These are phyloP conservation scores for Globisporangium spiculum DNA, from an alignment of 352 stramenopile species.

Conservation along the genomic window DNA sequence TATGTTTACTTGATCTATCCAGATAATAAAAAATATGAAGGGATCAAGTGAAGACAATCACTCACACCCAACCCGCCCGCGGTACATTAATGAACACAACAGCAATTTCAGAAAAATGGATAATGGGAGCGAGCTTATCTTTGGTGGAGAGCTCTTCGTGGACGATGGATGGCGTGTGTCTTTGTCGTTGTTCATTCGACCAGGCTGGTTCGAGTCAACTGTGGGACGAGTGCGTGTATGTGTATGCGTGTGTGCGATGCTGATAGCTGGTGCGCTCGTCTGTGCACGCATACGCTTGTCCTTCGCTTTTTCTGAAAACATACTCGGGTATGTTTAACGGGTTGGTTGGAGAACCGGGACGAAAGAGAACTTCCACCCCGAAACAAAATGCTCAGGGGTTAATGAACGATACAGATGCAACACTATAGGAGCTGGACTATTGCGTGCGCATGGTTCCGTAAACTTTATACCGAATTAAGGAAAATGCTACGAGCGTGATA, in stretches of 20 bases:
- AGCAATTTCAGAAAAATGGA: not conserved
- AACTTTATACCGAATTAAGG: not conserved
- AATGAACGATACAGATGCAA: not conserved
- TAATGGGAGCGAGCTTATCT: not conserved
- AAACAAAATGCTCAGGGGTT: not conserved
- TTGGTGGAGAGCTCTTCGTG: not conserved
- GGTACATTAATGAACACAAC: too few relatives aligned
- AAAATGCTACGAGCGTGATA: not conserved
- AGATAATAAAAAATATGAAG: not conserved
- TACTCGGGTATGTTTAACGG: not conserved
- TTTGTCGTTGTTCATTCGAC: not conserved
- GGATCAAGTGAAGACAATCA: not conserved
- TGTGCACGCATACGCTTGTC: not conserved
- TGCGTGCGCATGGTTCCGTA: not conserved
- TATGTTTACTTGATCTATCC: not conserved
- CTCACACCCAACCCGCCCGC: not conserved
- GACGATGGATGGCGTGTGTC: not conserved
- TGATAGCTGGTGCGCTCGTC: not conserved
- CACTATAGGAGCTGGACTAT: not conserved
- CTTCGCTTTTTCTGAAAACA: conserved; percentile 1
- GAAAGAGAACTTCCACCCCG: not conserved
- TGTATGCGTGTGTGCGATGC: not conserved
- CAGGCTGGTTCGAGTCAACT: not conserved
- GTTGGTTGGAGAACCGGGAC: not conserved
- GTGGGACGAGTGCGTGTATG: not conserved